phyloP scores from a whole-genome alignment of 1,284 basidiomycete species.

The Papiliotrema fonsecae region DNA sequence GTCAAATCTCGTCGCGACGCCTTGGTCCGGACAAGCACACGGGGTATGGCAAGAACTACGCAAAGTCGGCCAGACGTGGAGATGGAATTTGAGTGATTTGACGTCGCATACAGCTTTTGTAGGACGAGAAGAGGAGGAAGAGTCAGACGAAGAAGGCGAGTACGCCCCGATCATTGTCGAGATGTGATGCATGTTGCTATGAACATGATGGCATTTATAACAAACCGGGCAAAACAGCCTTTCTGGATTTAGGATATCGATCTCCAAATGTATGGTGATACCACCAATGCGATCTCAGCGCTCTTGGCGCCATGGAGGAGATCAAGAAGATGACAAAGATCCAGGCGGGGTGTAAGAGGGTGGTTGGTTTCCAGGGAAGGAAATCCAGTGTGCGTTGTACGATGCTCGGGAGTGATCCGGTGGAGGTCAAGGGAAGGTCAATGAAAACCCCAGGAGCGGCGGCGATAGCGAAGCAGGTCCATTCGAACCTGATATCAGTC shows the following conservation, averaged over 20 bases:
- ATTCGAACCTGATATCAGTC: constrained; percentile 68
- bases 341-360: constrained; percentile 60
- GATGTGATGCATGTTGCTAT: constrained; percentile 1
- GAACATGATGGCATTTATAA: constrained; percentile 44
- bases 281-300: constrained; percentile 74
- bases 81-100: constrained; percentile 29
- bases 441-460: constrained; percentile 42
- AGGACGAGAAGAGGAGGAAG: constrained; percentile 18
- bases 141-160: constrained; percentile 45
- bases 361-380: constrained; percentile 2
- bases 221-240: constrained; percentile 62
- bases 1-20: constrained; percentile 17
- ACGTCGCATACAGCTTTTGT: not conserved
- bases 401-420: not conserved
- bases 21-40: not conserved
- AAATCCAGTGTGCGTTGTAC: not conserved
- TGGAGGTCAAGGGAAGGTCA: constrained; percentile 41
- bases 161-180: constrained; percentile 47
- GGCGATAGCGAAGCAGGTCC: constrained; percentile 71
- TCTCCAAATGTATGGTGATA: constrained; percentile 65
- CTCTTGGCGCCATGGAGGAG: constrained; percentile 69
- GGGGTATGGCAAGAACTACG: constrained; percentile 12
- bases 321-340: constrained; percentile 70
- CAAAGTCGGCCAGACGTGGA: constrained; percentile 12
- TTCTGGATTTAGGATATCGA: constrained; percentile 62